Base-by-base conservation (phyloP, 106 monocot species). In the Dendrobium huoshanense region DNA sequence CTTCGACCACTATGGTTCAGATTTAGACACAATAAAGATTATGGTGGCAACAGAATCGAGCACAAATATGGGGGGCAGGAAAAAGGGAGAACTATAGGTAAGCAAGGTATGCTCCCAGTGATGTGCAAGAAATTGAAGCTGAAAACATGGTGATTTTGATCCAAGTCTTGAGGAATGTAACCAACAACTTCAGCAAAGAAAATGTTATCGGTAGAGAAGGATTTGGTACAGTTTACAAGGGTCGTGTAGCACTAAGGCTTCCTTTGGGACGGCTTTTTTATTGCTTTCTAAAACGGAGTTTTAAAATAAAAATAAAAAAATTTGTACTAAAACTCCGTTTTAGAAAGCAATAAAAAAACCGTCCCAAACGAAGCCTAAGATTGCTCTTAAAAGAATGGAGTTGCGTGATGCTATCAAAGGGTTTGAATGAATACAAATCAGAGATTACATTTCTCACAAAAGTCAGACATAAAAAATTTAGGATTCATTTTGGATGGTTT, bases 341-440 rank as follows among this genome's bases (percentile, higher is more conserved):
- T n/a, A n/a, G n/a, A n/a, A n/a, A n/a, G n/a, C n/a, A n/a, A n/a
- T n/a, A n/a, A n/a, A n/a, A n/a, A n/a, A n/a, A n/a, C n/a, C n/a
- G n/a, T n/a, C n/a, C n/a, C n/a, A n/a, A n/a, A n/a, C n/a, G n/a
- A n/a, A n/a, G n/a, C n/a, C n/a, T n/a, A n/a, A n/a, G n/a, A 85
- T 88, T 68, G 88, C 85, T 0, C 85, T 88, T 20, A 88, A 88
- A 41, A 77, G 88, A 74, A 88, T 88, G 88, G 88, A 88, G 41
- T 72, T 80, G 85, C 2, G 81, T 80, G 25, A 78, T 88, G 85
- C 83, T 85, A 9, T 79, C 83, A 5, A 88, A 88, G 47, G 85
- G 88, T 6, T 75, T 83, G 78, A 82, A 54, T 19, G 88, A 88
- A 58, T 88, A 83, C 75, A 83, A 83, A 31, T 85, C 88, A 4